Conservation (phyloP, 768 basidiomycete genomes). For the Leccinum boreale region DNA sequence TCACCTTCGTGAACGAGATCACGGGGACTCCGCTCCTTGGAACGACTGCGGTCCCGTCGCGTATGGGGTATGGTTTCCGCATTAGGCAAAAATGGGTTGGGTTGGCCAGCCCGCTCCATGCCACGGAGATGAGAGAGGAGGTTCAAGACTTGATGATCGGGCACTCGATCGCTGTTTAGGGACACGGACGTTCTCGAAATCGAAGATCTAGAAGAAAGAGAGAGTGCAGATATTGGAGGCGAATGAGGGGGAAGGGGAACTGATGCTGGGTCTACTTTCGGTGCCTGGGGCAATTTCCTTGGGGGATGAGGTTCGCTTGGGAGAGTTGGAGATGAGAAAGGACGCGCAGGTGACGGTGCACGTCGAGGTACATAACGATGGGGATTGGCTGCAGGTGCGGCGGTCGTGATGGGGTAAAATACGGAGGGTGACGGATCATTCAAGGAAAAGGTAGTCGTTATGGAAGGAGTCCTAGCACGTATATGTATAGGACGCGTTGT, state of each 20-base stretch:
- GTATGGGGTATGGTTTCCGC: conserved; percentile 9
- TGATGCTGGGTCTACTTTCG: conserved; percentile 51
- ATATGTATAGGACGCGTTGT: conserved; percentile 29
- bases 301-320: conserved; percentile 22
- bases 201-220: conserved; percentile 77
- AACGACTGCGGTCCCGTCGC: conserved; percentile 20
- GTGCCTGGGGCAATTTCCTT: conserved; percentile 10
- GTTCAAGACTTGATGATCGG: conserved; percentile 38
- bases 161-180: conserved; percentile 34
- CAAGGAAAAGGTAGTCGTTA: conserved; percentile 25
- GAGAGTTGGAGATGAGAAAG: conserved; percentile 24
- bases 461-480: conserved; percentile 29
- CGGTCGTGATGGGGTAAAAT: conserved; percentile 58
- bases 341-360: conserved; percentile 33
- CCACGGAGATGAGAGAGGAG: conserved; percentile 42
- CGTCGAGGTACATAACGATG: conserved; percentile 47
- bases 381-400: conserved; percentile 53
- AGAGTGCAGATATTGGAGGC: conserved; percentile 67
- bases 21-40: conserved; percentile 15
- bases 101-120: conserved; percentile 19
- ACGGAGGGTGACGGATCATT: conserved; percentile 27
- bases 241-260: conserved; percentile 68
- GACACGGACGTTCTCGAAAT: conserved; percentile 52
- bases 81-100: conserved; percentile 12
- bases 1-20: conserved; percentile 22